Percentiles rank a stretch among this genome's conserved stretches.
Evolutionary conservation across 2,329 filamentous ascomycete genomes (phyloP).

Genomic region (Calonectria henricotiae): DNA sequence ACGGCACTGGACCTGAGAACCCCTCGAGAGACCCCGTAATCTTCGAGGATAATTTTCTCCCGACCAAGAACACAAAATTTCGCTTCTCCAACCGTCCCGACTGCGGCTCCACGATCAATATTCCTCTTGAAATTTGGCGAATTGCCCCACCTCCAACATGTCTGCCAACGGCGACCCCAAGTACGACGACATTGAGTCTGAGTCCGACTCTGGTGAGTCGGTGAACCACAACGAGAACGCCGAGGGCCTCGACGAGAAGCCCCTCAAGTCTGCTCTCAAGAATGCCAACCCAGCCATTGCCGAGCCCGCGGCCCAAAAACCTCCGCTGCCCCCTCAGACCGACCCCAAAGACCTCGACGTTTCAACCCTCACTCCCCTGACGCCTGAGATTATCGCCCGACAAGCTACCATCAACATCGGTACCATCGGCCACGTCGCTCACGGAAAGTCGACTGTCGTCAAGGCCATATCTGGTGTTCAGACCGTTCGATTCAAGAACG

Average conservation of each 20-base stretch:
- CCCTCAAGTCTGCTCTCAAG: conserved; percentile 90
- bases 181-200: conserved; percentile 83
- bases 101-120: conserved; percentile 44
- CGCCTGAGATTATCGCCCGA: conserved; percentile 96
- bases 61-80: conserved; percentile 39
- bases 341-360: conserved; percentile 92
- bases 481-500: conserved; percentile 99
- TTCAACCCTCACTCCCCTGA: conserved; percentile 84
- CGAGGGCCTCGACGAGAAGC: conserved; percentile 75
- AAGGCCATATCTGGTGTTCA: conserved; percentile 99
- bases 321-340: conserved; percentile 85
- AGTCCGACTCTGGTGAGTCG: conserved; percentile 78
- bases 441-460: conserved; percentile 98
- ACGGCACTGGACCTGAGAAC: conserved; percentile 46
- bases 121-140: conserved; percentile 43
- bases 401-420: conserved; percentile 99
- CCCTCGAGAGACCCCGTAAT: conserved; percentile 37
- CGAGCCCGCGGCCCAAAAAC: conserved; percentile 70
- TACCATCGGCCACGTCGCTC: conserved; percentile 98
- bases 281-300: conserved; percentile 73
- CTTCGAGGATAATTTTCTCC: conserved; percentile 47
- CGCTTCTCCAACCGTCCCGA: conserved; percentile 35
- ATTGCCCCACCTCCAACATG: conserved; percentile 64
- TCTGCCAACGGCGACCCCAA: conserved; percentile 74
- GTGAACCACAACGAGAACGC: conserved; percentile 72